These are phyloP conservation scores for Yamadazyma sp. DNA, from an alignment of 1,139 yeast genomes.

Conservation along the genomic window DNA sequence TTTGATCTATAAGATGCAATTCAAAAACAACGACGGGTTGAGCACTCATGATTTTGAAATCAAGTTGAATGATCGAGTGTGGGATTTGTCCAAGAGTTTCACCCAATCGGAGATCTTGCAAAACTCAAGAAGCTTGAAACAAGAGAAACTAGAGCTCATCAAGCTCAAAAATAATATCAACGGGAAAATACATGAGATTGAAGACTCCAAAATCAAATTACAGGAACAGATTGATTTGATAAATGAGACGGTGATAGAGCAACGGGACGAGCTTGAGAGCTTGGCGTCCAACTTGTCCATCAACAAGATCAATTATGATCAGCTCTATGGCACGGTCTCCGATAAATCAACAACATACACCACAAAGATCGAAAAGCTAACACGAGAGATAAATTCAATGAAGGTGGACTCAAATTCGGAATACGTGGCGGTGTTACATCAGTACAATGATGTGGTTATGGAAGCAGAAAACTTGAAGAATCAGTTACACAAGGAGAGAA, in stretches of 20 bases:
- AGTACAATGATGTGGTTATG: constrained; percentile 53
- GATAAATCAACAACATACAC: constrained; percentile 55
- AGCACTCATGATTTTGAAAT: constrained; percentile 27
- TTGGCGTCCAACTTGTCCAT: constrained; percentile 58
- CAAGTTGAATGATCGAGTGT: constrained; percentile 25
- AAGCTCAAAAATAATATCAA: constrained; percentile 50
- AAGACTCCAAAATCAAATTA: constrained; percentile 59
- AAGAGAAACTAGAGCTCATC: constrained; percentile 42
- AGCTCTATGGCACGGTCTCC: constrained; percentile 55
- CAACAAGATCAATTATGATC: constrained; percentile 56
- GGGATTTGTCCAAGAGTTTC: constrained; percentile 21
- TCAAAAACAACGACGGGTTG: constrained; percentile 11
- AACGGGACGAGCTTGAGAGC: constrained; percentile 57
- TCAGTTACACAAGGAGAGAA: constrained; percentile 48
- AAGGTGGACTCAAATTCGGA: constrained; percentile 56
- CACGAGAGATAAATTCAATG: constrained; percentile 58
- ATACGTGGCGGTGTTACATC: constrained; percentile 20
- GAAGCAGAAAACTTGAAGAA: constrained; percentile 55
- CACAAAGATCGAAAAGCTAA: constrained; percentile 66
- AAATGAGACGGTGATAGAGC: constrained; percentile 55
- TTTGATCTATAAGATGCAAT: constrained; percentile 47
- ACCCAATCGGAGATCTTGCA: constrained; percentile 32
- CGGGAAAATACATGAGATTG: constrained; percentile 49
- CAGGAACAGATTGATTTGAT: constrained; percentile 62
- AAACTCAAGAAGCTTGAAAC: constrained; percentile 28